Evolutionary conservation across 139 green algal genomes (phyloP).

Genomic region (Chlorella sp.): DNA sequence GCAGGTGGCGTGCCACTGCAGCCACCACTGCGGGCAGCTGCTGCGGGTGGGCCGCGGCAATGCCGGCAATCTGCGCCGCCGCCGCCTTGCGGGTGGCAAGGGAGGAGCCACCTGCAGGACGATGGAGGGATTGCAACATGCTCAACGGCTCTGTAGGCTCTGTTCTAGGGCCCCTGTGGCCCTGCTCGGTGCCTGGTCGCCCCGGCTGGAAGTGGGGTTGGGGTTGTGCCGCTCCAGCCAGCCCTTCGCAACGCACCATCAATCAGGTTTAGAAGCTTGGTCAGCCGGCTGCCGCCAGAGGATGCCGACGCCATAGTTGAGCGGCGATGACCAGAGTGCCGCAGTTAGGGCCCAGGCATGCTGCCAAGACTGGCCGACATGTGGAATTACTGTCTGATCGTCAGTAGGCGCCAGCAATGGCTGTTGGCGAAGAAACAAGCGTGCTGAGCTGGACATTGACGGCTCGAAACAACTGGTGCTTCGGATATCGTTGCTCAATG

Average conservation of each 20-base stretch:
- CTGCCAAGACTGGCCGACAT: not conserved
- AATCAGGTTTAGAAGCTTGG: slow-evolving; percentile 35
- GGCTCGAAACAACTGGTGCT: too few species aligned
- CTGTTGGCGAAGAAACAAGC: too few species aligned
- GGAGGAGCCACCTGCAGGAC: slow-evolving; percentile 71
- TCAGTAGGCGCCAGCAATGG: not conserved
- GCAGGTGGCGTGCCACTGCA: slow-evolving; percentile 72
- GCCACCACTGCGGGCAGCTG: slow-evolving; percentile 79
- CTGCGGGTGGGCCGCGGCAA: slow-evolving; percentile 73
- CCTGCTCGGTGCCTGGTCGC: too few species aligned
- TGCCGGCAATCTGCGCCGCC: slow-evolving; percentile 80
- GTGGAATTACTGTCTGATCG: not conserved
- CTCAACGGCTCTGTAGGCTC: not conserved
- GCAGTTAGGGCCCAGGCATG: not conserved
- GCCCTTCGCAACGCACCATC: slow-evolving; percentile 14
- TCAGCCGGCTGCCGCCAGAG: slow-evolving; percentile 8
- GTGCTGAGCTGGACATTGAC: too few species aligned
- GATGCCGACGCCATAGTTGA: not conserved
- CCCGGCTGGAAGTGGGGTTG: not conserved
- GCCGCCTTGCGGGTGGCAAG: slow-evolving; percentile 77
- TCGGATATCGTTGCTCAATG: too few species aligned
- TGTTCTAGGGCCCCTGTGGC: not conserved
- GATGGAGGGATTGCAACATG: not conserved
- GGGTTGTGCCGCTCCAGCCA: not conserved
- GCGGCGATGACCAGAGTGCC: not conserved